phyloP scores from a whole-genome alignment of 1,284 basidiomycete species.

The Entoloma clypeatum region DNA sequence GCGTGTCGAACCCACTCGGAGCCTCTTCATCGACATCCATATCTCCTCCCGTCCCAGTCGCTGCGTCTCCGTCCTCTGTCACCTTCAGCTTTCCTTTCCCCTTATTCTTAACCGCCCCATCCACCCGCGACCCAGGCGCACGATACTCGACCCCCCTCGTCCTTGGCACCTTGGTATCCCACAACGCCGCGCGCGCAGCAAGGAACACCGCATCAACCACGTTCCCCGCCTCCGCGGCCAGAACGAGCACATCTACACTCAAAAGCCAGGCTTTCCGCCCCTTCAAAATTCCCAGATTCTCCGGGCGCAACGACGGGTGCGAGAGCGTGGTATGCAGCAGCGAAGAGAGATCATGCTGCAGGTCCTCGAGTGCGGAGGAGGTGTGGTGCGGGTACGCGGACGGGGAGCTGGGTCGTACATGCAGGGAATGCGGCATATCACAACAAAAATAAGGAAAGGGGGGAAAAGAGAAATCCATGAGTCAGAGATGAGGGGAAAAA shows the following conservation, averaged over 20 bases:
- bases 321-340: slow-evolving; percentile 56
- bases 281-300: slow-evolving; percentile 60
- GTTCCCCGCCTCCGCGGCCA: slow-evolving; percentile 72
- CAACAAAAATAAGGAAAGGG: too few species aligned
- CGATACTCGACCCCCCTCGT: slow-evolving; percentile 65
- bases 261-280: slow-evolving; percentile 66
- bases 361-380: slow-evolving; percentile 60
- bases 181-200: slow-evolving; percentile 69
- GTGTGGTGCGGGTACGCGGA: slow-evolving; percentile 71
- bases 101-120: too few species aligned
- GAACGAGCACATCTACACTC: slow-evolving; percentile 64
- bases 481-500: slow-evolving; percentile 4
- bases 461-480: too few species aligned
- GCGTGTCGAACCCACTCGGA: slow-evolving; percentile 59
- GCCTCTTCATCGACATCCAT: slow-evolving; percentile 51
- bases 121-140: too few species aligned
- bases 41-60: too few species aligned
- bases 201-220: slow-evolving; percentile 73
- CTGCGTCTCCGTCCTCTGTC: slow-evolving; percentile 27
- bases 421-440: too few species aligned
- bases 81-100: slow-evolving; percentile 23
- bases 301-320: slow-evolving; percentile 58
- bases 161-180: slow-evolving; percentile 74
- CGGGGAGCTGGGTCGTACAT: slow-evolving; percentile 55
- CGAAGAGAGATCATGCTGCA: slow-evolving; percentile 64